Percentiles rank a stretch among this genome's conserved stretches.
Conservation (phyloP, 2,329 filamentous ascomycete species). For the Diaporthe amygdali region DNA sequence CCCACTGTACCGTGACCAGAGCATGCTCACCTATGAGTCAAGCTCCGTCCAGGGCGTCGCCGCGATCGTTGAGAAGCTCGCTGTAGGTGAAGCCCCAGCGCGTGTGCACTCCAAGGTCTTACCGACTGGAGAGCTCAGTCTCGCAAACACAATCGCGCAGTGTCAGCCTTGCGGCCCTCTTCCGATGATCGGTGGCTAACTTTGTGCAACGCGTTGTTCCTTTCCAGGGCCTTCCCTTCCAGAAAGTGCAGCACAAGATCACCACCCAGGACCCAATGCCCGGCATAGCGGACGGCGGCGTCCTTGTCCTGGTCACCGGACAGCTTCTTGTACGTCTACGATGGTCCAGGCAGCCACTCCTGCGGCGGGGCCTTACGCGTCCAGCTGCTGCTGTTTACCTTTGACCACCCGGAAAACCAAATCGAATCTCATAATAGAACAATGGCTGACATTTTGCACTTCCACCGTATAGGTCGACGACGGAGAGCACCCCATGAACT, state of each 20-base stretch:
- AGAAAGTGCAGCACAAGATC: conserved; percentile 68
- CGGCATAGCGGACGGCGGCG: conserved; percentile 56
- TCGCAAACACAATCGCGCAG: background rate
- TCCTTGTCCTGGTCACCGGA: conserved; percentile 74
- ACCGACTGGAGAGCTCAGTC: background rate
- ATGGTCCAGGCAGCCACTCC: background rate
- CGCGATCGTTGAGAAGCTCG: conserved; percentile 69
- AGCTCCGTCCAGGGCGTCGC: conserved; percentile 57
- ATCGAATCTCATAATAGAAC: background rate
- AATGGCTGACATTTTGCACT: background rate
- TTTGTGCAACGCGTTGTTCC: background rate
- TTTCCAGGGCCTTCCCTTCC: conserved; percentile 66
- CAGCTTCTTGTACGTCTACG: conserved; percentile 20
- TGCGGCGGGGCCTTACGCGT: background rate
- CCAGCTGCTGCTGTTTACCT: background rate
- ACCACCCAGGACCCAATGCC: conserved; percentile 76
- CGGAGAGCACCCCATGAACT: conserved; percentile 72
- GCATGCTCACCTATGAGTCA: conserved; percentile 78
- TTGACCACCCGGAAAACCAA: too few relatives aligned
- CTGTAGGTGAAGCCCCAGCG: conserved; percentile 49
- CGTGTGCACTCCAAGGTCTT: background rate
- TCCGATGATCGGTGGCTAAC: conserved; percentile 17
- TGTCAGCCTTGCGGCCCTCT: background rate
- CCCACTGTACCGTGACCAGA: conserved; percentile 69
- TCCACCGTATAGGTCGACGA: conserved; percentile 67